These are phyloP conservation scores for Monosporozyma yasuniensis DNA, from an alignment of 805 yeast species.

Conservation along the genomic window DNA sequence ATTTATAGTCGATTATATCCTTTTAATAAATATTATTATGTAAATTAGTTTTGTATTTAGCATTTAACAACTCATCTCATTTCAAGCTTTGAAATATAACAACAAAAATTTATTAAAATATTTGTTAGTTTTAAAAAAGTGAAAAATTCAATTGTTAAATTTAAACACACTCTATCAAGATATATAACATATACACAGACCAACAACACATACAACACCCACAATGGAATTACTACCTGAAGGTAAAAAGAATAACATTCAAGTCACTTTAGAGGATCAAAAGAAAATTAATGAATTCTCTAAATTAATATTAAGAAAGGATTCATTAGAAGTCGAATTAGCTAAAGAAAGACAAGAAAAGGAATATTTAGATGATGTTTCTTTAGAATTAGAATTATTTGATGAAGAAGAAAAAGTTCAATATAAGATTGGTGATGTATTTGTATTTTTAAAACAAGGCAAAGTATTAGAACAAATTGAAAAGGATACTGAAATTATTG, in stretches of 20 bases:
- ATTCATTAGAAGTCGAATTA: conserved; percentile 43
- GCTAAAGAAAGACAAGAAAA: conserved; percentile 53
- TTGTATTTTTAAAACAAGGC: conserved; percentile 57
- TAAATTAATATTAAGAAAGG: conserved; percentile 65
- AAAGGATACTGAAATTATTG: conserved; percentile 46
- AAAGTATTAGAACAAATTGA: conserved; percentile 66
- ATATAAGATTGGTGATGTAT: conserved; percentile 73
- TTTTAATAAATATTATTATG: no score
- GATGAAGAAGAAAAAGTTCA: conserved; percentile 67
- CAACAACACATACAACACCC: not conserved
- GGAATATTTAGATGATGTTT: conserved; percentile 80
- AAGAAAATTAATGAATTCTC: conserved; percentile 83
- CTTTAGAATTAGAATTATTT: conserved; percentile 74
- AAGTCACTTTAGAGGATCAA: conserved; percentile 59
- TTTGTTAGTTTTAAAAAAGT: no score
- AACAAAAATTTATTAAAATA: no score
- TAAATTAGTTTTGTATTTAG: not conserved
- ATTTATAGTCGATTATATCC: conserved; percentile 7
- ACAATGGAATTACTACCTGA: conserved; percentile 32
- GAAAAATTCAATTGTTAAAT: not conserved
- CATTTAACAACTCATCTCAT: not conserved
- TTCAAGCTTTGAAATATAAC: not conserved
- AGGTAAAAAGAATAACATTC: conserved; percentile 34
- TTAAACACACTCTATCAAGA: not conserved
- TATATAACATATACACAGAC: not conserved